Evolutionary conservation across 768 basidiomycete species (phyloP).

Genomic region (Mrakia hoshinonis): DNA sequence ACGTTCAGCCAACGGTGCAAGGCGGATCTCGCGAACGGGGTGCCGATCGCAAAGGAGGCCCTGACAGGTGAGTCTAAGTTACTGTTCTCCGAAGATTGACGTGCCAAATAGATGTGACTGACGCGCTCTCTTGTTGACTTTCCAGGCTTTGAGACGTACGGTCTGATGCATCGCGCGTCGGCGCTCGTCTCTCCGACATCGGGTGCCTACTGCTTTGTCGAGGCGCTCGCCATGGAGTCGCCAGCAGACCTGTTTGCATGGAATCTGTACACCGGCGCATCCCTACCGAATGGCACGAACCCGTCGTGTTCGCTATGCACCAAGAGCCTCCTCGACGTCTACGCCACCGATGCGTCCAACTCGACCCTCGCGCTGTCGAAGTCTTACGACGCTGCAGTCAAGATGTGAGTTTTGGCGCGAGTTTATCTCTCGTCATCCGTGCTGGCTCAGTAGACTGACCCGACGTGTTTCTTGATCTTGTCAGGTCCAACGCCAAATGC

Average conservation of each 20-base stretch:
- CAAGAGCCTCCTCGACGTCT: conserved; percentile 52
- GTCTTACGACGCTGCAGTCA: background rate
- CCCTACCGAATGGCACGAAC: conserved; percentile 48
- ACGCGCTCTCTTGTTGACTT: background rate
- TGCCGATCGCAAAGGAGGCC: conserved; percentile 20
- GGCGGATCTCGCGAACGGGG: conserved; percentile 15
- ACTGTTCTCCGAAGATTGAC: background rate
- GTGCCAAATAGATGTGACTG: background rate
- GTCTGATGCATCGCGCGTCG: conserved; percentile 53
- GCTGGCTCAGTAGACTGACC: background rate
- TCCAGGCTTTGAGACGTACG: conserved; percentile 54
- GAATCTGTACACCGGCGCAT: conserved; percentile 54
- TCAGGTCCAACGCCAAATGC: conserved; percentile 2
- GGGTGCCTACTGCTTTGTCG: conserved; percentile 64
- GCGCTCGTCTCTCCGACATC: conserved; percentile 55
- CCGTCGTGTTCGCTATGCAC: conserved; percentile 60
- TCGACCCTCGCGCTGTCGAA: background rate
- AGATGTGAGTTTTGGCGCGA: background rate
- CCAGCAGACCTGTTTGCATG: conserved; percentile 68
- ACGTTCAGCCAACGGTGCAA: conserved; percentile 3
- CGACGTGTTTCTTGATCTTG: background rate
- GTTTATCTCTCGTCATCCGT: background rate
- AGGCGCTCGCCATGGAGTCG: conserved; percentile 52
- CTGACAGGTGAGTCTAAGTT: conserved; percentile 10
- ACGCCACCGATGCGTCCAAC: conserved; percentile 39